Evolutionary conservation across 2,329 filamentous ascomycete genomes (phyloP), one percentile per base, ranked within the genome.

Genomic region (Aspergillus texensis): DNA sequence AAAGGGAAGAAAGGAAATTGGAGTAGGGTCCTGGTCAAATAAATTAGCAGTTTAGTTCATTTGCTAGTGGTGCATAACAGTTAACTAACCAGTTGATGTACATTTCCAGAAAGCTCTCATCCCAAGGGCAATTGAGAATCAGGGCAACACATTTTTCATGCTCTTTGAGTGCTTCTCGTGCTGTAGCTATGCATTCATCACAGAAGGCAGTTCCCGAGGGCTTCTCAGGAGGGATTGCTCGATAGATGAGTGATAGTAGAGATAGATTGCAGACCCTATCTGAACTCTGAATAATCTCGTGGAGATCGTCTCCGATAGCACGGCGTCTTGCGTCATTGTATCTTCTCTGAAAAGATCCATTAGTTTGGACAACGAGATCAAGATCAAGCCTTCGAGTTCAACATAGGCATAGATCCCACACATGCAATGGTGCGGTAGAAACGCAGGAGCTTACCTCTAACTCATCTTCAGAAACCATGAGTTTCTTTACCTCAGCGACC

Each of bases 1-100:
- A 64, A 67, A 11, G 67, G 67, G 5, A 65, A 63, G 12, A 68
- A 68, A 1, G 67, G 67, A 6, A 57, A 39, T 34, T 36, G 48
- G 1, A 62, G 43, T 10, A 59, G 46, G 12, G 48, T 59, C 32
- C 53, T 53, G 1, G 21, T 52, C 19, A 46, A 34, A 46, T 24
- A 55, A 34, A 45, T 19, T 21, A 39, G 45, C 12, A 59, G 4
- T 11, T 50, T 30, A 50, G 14, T 30, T 30, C n/a, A 21, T 52
- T 21, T 11, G 28, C 28, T 3, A 19, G 11, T n/a, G 26, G 1
- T 28, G 9, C 9, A 12, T n/a, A 9, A 28, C 12, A 9, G 28
- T 21, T 21, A 9, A 52, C 48, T 11, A 52, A 52, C 62, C 62
- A 66, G 21, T 62, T 62, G 19, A 66, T 58, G 53, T 66, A 64